phyloP scores from a whole-genome alignment of 768 basidiomycete species.

The Pleurotus djamor region DNA sequence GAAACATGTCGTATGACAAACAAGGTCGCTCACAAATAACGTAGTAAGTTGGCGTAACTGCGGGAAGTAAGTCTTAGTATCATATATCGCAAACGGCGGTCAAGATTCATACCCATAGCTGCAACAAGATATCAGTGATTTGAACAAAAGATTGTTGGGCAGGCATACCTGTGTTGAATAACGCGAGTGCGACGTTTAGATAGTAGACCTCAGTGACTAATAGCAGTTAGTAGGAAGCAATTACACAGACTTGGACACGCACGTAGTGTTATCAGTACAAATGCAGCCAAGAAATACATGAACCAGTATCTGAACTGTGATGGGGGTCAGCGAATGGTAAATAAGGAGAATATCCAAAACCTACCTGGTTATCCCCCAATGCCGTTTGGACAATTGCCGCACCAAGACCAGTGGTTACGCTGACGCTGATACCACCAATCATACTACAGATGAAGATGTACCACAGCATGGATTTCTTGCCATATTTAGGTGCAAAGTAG shows the following conservation, averaged over 20 bases:
- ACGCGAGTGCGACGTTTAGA: conserved; percentile 91
- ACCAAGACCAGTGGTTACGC: conserved; percentile 92
- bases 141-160: background rate
- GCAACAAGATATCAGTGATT: conserved; percentile 13
- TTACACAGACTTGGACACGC: conserved; percentile 22
- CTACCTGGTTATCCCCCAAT: conserved; percentile 75
- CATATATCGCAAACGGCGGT: background rate
- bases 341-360: conserved; percentile 12
- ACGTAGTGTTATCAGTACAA: conserved; percentile 82
- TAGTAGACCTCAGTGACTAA: conserved; percentile 91
- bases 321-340: no score
- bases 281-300: conserved; percentile 82
- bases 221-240: conserved; percentile 11
- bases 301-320: conserved; percentile 88
- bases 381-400: conserved; percentile 83
- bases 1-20: background rate
- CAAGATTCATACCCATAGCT: conserved; percentile 59
- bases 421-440: conserved; percentile 95
- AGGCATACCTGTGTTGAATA: conserved; percentile 84
- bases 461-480: conserved; percentile 93
- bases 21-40: conserved; percentile 55
- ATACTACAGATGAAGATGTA: conserved; percentile 94
- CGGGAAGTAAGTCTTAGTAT: conserved; percentile 15
- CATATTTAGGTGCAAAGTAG: conserved; percentile 84
- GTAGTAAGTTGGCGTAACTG: conserved; percentile 87